Conservation (phyloP, 192 early-diverging fungal genomes). For the Lobosporangium transversale region DNA sequence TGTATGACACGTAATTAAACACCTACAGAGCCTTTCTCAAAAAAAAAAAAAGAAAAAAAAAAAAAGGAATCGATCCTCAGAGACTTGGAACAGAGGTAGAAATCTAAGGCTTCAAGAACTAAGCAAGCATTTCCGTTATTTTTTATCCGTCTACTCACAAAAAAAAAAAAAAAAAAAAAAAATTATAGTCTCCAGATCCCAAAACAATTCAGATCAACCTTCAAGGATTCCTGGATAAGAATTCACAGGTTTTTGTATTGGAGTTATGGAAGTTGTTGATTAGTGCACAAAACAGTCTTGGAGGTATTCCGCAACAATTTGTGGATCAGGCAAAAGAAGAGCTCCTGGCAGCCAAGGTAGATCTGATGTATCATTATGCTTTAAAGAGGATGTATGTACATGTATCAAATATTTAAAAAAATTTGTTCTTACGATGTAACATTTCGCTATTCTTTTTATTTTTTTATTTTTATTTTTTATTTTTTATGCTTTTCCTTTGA, state of each 20-base stretch:
- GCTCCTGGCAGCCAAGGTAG: conserved; percentile 64
- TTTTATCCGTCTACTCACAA: too few species aligned
- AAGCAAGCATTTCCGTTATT: neutral
- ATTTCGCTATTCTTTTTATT: neutral
- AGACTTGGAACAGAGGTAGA: too few species aligned
- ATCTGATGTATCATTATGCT: neutral
- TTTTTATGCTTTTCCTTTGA: neutral
- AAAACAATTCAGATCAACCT: conserved; percentile 94
- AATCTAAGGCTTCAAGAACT: too few species aligned
- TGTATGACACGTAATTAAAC: too few species aligned
- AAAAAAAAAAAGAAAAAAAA: too few species aligned
- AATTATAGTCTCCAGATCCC: conserved; percentile 84
- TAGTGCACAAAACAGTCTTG: conserved; percentile 82
- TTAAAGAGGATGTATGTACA: too few species aligned
- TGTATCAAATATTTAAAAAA: too few species aligned
- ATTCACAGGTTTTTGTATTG: conserved; percentile 81
- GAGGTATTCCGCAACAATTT: conserved; percentile 88
- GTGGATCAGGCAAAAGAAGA: conserved; percentile 90
- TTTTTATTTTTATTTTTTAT: neutral
- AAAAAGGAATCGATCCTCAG: too few species aligned
- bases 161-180: too few species aligned
- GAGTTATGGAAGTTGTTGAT: conserved; percentile 91
- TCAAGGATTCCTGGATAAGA: conserved; percentile 91
- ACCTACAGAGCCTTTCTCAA: too few species aligned
- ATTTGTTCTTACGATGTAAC: neutral